Base-by-base conservation (phyloP, 768 basidiomycete genomes). In the Termitomyces bulborhizus region DNA sequence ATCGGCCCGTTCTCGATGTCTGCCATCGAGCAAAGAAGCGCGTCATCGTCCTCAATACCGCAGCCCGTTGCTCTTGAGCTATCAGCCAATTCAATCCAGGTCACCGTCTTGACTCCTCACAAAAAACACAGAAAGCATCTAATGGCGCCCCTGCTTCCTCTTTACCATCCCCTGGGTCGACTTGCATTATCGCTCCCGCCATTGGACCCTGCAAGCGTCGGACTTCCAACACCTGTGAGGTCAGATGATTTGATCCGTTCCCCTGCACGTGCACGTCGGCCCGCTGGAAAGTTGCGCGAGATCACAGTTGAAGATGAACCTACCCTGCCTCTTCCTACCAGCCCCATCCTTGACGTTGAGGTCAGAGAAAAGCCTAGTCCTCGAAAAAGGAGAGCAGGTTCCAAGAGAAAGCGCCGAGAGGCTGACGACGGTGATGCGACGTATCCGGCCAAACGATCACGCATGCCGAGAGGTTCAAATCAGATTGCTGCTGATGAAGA, bases 391-490 rank as follows among this genome's bases (percentile, higher is more conserved):
- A 66, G 73, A 56, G 47, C 68, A 39, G 75, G 75, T 27, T 74
- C 70, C 13, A 84, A 82, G 65, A 73, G 86, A 52, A 84, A 78
- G 64, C 73, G 85, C 21, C 83, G 73, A 63, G 84, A 85, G 32
- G 67, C 63, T 6, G 85, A 86, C 43, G 84, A 85, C 45, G 80
- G 78, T 12, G 84, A 87, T 58, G 76, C 79, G 1, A 78, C 81
- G n/a, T 87, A 86, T 63, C 85, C 86, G n/a, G 82, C 85, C 11
- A 88, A 86, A 68, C 77, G 84, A 26, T 74, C 82, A 18, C 78
- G 85, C 27, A 71, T 76, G 53, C 76, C 82, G 6, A 70, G 85
- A 57, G 75, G 75, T 13, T 67, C 67, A 7, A 65, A 63, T 16
- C 70, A 63, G 36, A 45, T 58, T 24, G 51, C 49, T n/a, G 65